A percentile compares a stretch with the other conserved stretches of the same genome.
phyloP scores from a whole-genome alignment of 345 rosid species.

The Brassica cretica region DNA sequence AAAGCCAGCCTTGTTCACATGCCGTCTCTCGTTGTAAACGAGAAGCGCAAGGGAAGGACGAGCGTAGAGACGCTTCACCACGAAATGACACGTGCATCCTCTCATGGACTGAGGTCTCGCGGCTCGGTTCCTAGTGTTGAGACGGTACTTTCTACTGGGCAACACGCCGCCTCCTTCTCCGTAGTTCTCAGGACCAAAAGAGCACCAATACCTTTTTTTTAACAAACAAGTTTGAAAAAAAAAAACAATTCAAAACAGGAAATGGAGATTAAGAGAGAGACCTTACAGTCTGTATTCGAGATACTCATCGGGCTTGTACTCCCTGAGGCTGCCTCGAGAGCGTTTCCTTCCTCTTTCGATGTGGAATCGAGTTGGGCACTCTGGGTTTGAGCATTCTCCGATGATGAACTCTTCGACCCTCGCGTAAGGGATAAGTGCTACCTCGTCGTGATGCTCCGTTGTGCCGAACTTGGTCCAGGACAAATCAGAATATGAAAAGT shows the following conservation, averaged over 20 bases:
- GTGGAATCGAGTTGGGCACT: conserved; percentile 82
- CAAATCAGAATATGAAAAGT: conserved; percentile 73
- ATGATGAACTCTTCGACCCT: conserved; percentile 75
- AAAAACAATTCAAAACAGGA: not conserved
- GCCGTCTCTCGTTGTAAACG: conserved; percentile 76
- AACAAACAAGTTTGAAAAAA: not conserved
- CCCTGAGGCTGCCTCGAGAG: conserved; percentile 62
- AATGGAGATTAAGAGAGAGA: not conserved
- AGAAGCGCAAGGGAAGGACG: conserved; percentile 78
- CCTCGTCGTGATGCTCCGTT: conserved; percentile 73
- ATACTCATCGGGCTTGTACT: conserved; percentile 74
- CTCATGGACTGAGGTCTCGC: conserved; percentile 99
- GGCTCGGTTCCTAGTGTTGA: conserved; percentile 79
- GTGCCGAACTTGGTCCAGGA: conserved; percentile 80
- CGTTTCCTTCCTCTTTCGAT: conserved; percentile 87
- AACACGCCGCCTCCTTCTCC: conserved; percentile 89
- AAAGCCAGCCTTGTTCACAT: conserved; percentile 83
- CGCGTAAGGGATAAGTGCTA: conserved; percentile 72
- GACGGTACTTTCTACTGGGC: conserved; percentile 84
- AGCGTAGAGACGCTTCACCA: conserved; percentile 77
- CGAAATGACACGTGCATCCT: conserved; percentile 88
- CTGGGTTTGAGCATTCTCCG: conserved; percentile 80
- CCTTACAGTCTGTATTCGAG: conserved; percentile 80
- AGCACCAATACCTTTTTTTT: conserved; percentile 78
- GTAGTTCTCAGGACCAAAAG: conserved; percentile 97